A percentile compares a stretch with the other conserved stretches of the same genome.
Conservation (phyloP, 495 filamentous ascomycete species). For the Cudoniella acicularis region DNA sequence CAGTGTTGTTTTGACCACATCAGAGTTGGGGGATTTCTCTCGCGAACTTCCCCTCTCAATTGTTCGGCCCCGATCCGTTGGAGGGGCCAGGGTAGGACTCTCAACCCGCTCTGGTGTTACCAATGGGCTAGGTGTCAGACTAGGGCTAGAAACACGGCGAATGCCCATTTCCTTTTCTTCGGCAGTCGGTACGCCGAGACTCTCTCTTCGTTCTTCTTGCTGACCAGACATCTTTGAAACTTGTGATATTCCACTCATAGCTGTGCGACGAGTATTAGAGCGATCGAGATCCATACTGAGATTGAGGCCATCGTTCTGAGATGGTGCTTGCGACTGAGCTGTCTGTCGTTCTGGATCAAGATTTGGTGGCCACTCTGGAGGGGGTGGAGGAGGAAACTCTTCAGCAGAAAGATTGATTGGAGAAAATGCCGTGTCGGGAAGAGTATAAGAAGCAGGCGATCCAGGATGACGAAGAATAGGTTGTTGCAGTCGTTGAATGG, state of each 20-base stretch:
- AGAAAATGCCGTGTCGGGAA: slow-evolving; percentile 16
- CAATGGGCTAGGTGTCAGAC: slow-evolving; percentile 7
- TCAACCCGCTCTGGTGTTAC: slow-evolving; percentile 4
- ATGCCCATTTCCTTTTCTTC: slow-evolving; percentile 2
- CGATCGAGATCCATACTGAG: slow-evolving; percentile 15
- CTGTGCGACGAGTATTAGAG: slow-evolving; percentile 18
- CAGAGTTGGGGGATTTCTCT: not conserved
- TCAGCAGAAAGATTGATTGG: slow-evolving; percentile 15
- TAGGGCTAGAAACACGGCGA: slow-evolving; percentile 5
- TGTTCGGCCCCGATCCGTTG: not conserved
- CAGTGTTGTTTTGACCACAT: not conserved
- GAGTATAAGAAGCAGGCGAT: slow-evolving; percentile 18
- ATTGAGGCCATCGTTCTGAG: not conserved
- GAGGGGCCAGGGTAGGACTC: not conserved
- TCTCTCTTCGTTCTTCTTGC: not conserved
- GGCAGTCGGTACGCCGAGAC: not conserved
- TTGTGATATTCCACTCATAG: slow-evolving; percentile 8
- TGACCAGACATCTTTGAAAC: slow-evolving; percentile 7
- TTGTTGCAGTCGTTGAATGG: slow-evolving; percentile 17
- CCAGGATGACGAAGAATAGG: slow-evolving; percentile 20
- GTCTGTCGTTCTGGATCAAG: not conserved
- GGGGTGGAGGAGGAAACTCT: slow-evolving; percentile 19
- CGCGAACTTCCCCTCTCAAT: not conserved
- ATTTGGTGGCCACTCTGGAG: slow-evolving; percentile 18
- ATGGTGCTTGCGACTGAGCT: not conserved